Conservation (phyloP, 2,329 filamentous ascomycete species). For the Colletotrichum eremochloae region DNA sequence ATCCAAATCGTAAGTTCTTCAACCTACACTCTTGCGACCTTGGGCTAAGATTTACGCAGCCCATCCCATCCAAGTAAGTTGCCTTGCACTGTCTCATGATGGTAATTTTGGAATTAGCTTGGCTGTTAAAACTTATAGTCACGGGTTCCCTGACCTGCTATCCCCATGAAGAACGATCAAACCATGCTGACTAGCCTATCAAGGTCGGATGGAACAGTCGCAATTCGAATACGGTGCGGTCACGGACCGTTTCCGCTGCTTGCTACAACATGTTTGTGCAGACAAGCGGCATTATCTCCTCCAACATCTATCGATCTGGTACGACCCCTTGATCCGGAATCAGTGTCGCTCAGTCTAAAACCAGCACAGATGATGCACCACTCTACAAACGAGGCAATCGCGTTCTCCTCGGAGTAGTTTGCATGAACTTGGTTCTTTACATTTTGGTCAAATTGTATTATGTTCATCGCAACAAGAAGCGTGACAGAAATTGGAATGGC, state of each 20-base stretch:
- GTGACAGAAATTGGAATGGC: slow-evolving; percentile 48
- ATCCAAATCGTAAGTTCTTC: slow-evolving; percentile 48
- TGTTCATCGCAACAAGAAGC: slow-evolving; percentile 50
- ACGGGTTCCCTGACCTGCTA: too few species aligned
- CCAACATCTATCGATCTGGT: slow-evolving; percentile 57
- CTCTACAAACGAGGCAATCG: slow-evolving; percentile 68
- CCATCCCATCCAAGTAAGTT: slow-evolving; percentile 57
- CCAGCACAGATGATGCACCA: slow-evolving; percentile 56
- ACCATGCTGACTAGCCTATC: background rate
- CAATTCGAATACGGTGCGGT: slow-evolving; percentile 72
- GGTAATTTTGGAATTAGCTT: background rate
- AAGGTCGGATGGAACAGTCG: slow-evolving; percentile 60
- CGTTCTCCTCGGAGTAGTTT: slow-evolving; percentile 63
- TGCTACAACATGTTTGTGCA: slow-evolving; percentile 72
- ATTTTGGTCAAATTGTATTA: slow-evolving; percentile 51
- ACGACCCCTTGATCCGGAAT: background rate
- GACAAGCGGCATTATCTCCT: slow-evolving; percentile 56
- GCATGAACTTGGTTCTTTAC: slow-evolving; percentile 51
- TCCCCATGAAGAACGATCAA: background rate
- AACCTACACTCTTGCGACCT: slow-evolving; percentile 48
- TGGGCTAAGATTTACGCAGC: slow-evolving; percentile 51
- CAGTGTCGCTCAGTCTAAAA: slow-evolving; percentile 49
- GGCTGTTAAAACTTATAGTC: too few species aligned
- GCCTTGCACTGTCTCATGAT: background rate
- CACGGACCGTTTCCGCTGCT: slow-evolving; percentile 72